These are phyloP conservation scores for Heterococcus sp. DNA, from an alignment of 108 stramenopile genomes.

Conservation along the genomic window DNA sequence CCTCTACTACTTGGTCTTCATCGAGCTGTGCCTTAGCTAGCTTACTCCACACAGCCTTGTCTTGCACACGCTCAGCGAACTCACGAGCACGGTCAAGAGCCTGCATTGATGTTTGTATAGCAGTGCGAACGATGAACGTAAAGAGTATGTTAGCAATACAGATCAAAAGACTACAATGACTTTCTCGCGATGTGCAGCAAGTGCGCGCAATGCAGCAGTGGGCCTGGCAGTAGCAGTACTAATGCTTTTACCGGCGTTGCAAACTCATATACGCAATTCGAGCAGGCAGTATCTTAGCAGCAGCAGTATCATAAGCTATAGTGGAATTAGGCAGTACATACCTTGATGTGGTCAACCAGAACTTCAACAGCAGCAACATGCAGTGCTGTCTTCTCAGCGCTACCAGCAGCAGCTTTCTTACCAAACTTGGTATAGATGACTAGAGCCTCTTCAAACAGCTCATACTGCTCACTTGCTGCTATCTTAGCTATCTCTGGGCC, in stretches of 20 bases:
- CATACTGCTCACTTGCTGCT: conserved; percentile 93
- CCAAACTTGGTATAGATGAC: conserved; percentile 97
- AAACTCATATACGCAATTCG: not conserved
- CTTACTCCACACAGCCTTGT: conserved; percentile 96
- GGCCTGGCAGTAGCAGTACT: not conserved
- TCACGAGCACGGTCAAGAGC: conserved; percentile 91
- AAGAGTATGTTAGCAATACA: no score
- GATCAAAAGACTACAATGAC: not conserved
- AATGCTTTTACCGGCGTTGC: not conserved
- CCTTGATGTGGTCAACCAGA: conserved; percentile 91
- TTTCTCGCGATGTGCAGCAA: not conserved
- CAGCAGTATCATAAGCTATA: not conserved
- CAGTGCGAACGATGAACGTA: no score
- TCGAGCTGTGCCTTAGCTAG: conserved; percentile 97
- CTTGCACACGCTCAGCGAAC: conserved; percentile 91
- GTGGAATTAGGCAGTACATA: not conserved
- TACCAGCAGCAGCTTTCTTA: conserved; percentile 76
- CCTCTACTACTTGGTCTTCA: conserved; percentile 87
- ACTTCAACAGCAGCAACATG: conserved; percentile 93
- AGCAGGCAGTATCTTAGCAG: not conserved
- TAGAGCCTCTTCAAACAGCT: conserved; percentile 98
- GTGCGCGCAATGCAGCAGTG: not conserved
- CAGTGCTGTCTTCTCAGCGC: conserved; percentile 85
- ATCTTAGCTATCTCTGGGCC: conserved; percentile 98
- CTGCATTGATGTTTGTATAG: not conserved